phyloP scores from a whole-genome alignment of 140 eudicot genomes.

The Senecio squalidus region DNA sequence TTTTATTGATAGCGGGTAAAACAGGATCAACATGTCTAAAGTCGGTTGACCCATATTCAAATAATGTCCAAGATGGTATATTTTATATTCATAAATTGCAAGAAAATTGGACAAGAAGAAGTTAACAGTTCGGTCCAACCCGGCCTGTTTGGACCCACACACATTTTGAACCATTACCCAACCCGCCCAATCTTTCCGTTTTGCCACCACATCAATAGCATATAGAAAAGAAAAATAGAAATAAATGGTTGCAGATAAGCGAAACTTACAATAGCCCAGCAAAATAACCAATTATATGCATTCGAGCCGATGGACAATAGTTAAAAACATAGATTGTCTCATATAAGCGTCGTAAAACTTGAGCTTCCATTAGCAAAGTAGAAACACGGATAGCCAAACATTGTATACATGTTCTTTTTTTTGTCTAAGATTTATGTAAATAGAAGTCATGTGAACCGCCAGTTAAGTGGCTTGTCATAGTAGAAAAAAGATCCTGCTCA shows the following conservation, averaged over 20 bases:
- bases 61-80: too few relatives aligned
- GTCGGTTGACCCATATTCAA: too few relatives aligned
- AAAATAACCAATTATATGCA: slow-evolving; percentile 71
- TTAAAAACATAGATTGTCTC: slow-evolving; percentile 70
- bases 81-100: too few relatives aligned
- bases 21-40: too few relatives aligned
- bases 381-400: too few relatives aligned
- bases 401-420: slow-evolving; percentile 44
- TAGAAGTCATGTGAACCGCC: slow-evolving; percentile 48
- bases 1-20: too few relatives aligned
- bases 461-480: slow-evolving; percentile 47
- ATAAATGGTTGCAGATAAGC: neutral
- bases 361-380: slow-evolving; percentile 79
- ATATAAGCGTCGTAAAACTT: slow-evolving; percentile 60
- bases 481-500: slow-evolving; percentile 38
- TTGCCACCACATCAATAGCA: neutral
- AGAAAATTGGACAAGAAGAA: too few relatives aligned
- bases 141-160: too few relatives aligned
- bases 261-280: slow-evolving; percentile 68
- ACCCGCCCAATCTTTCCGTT: too few relatives aligned
- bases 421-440: slow-evolving; percentile 28
- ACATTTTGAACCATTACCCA: too few relatives aligned
- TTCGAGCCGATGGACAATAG: slow-evolving; percentile 71
- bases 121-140: too few relatives aligned
- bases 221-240: neutral